Percentiles rank a stretch among this genome's conserved stretches.
Evolutionary conservation across 2,329 filamentous ascomycete species (phyloP).

Genomic region (Lachnellula subtilissima): DNA sequence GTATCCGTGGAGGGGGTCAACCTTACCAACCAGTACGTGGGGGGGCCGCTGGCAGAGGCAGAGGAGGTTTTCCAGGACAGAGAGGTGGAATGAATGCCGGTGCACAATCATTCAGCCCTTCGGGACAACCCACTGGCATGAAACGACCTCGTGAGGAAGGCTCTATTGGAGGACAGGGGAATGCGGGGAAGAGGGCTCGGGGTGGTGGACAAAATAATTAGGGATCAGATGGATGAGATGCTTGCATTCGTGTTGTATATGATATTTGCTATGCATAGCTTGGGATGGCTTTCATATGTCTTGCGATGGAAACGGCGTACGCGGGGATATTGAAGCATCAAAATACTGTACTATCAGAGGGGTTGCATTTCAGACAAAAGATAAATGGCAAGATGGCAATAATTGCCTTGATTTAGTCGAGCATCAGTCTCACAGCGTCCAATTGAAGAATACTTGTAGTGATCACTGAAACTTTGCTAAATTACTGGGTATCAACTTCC

Average conservation of each 20-base stretch:
- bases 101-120: conserved; percentile 27
- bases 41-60: conserved; percentile 23
- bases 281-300: conserved; percentile 24
- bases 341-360: conserved; percentile 1
- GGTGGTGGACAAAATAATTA: conserved; percentile 31
- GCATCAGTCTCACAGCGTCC: not conserved
- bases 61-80: conserved; percentile 21
- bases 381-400: not conserved
- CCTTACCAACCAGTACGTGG: conserved; percentile 18
- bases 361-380: not conserved
- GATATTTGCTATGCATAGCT: conserved; percentile 27
- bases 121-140: conserved; percentile 20
- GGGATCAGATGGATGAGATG: conserved; percentile 1
- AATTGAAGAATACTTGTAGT: not conserved
- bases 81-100: conserved; percentile 31
- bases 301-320: conserved; percentile 10
- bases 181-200: conserved; percentile 42
- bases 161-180: conserved; percentile 31
- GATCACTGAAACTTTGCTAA: conserved; percentile 30
- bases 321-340: conserved; percentile 8
- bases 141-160: conserved; percentile 31
- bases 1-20: conserved; percentile 22
- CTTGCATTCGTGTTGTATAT: conserved; percentile 21
- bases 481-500: conserved; percentile 62
- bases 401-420: too few species aligned